Conservation (phyloP, 148 eudicot species). For the Mesembryanthemum crystallinum region DNA sequence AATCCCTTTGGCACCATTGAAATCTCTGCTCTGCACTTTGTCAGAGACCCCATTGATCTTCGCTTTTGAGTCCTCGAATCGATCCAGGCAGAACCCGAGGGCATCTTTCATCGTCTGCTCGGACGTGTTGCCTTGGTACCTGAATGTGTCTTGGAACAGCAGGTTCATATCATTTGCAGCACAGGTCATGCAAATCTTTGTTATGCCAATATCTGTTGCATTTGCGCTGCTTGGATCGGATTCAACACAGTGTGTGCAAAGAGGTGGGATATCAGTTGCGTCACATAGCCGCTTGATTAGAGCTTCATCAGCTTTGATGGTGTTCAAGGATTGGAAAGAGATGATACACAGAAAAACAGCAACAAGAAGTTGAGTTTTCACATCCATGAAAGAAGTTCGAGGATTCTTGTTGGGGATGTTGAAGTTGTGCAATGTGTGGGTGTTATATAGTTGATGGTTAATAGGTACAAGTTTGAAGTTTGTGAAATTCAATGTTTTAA, state of each 20-base stretch:
- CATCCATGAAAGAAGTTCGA: neutral
- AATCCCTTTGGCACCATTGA: neutral
- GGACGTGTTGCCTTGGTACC: neutral
- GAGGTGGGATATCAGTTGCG: neutral
- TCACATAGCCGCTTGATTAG: conserved; percentile 9
- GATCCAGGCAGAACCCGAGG: conserved; percentile 2
- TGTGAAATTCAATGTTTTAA: neutral
- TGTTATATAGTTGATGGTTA: neutral
- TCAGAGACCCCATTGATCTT: neutral
- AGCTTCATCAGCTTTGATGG: neutral
- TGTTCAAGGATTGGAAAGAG: neutral
- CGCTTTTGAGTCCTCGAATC: neutral
- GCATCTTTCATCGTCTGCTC: conserved; percentile 1
- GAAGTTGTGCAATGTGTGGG: neutral
- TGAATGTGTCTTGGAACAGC: neutral
- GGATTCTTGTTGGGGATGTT: neutral
- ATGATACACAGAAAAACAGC: neutral
- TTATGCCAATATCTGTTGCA: conserved; percentile 16
- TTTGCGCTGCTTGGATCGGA: conserved; percentile 4
- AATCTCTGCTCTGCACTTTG: neutral
- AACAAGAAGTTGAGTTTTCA: neutral
- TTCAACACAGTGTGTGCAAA: conserved; percentile 8
- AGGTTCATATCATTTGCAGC: neutral
- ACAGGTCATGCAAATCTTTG: conserved; percentile 7
- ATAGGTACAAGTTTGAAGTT: neutral